phyloP scores from a whole-genome alignment of 768 basidiomycete genomes.

The Tulasnella sp. region DNA sequence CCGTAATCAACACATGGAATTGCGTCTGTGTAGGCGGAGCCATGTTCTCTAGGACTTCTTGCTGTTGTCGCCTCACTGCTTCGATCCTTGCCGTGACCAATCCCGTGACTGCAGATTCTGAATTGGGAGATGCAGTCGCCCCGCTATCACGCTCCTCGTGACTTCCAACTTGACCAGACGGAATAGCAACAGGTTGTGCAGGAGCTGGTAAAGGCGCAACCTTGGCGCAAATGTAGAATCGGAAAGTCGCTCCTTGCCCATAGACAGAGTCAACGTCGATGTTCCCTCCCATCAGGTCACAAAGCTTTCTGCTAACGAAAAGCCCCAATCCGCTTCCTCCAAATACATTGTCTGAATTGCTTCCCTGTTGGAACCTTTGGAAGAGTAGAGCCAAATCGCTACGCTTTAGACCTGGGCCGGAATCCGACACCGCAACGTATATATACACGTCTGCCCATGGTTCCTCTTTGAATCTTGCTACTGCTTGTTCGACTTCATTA shows the following conservation, averaged over 20 bases:
- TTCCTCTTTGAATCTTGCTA: background rate
- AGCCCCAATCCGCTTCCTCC: constrained; percentile 28
- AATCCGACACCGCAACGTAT: constrained; percentile 27
- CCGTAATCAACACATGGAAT: constrained; percentile 20
- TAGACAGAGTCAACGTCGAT: constrained; percentile 28
- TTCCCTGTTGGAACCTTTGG: constrained; percentile 28
- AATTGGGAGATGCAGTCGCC: too few species aligned
- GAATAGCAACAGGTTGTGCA: background rate
- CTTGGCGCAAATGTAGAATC: constrained; percentile 27
- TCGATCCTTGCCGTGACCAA: too few species aligned
- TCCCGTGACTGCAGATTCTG: too few species aligned
- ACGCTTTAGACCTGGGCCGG: constrained; percentile 29
- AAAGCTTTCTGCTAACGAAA: constrained; percentile 28
- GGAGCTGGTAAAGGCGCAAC: background rate
- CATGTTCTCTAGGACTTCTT: too few species aligned
- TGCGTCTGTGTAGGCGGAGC: constrained; percentile 4
- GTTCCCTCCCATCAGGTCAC: constrained; percentile 23
- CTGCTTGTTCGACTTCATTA: constrained; percentile 1
- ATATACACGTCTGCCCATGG: constrained; percentile 23
- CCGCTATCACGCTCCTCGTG: too few species aligned
- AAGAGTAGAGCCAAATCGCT: constrained; percentile 29
- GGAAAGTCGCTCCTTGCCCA: constrained; percentile 29
- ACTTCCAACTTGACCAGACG: background rate
- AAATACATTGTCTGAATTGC: constrained; percentile 20
- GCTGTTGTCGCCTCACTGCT: background rate